A percentile compares a stretch with the other conserved stretches of the same genome.
Conservation (phyloP, 2,329 filamentous ascomycete species). For the Oidium heveae region DNA sequence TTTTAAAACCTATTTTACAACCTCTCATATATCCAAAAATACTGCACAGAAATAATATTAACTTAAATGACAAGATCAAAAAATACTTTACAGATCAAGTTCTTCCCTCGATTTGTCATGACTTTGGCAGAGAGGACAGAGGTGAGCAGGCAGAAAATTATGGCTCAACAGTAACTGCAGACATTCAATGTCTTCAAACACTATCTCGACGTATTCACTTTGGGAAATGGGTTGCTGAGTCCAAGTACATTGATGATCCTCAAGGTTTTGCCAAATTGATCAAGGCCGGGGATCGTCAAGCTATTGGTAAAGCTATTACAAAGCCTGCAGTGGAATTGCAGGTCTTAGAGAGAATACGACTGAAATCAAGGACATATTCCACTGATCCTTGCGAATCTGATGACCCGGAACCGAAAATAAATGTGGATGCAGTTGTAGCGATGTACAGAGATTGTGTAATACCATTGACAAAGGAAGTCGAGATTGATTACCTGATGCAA, state of each 20-base stretch:
- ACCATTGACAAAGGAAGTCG: constrained; percentile 89
- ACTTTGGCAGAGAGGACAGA: constrained; percentile 52
- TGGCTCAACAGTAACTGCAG: constrained; percentile 71
- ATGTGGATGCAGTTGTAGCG: constrained; percentile 68
- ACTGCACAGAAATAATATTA: constrained; percentile 69
- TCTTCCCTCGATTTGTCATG: constrained; percentile 59
- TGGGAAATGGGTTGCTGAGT: constrained; percentile 94
- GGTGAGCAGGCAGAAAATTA: constrained; percentile 86
- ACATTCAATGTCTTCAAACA: constrained; percentile 75
- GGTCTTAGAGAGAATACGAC: constrained; percentile 59
- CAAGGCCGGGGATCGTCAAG: constrained; percentile 50
- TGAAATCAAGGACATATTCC: constrained; percentile 86
- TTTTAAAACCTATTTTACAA: constrained; percentile 62
- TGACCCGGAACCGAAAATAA: constrained; percentile 50
- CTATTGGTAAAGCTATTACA: constrained; percentile 76
- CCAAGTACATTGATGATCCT: constrained; percentile 68
- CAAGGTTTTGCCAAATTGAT: constrained; percentile 66
- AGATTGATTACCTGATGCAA: constrained; percentile 97
- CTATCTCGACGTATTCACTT: constrained; percentile 83
- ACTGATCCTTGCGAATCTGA: constrained; percentile 50
- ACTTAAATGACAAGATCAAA: constrained; percentile 75
- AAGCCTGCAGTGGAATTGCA: constrained; percentile 73
- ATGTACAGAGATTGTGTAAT: constrained; percentile 92
- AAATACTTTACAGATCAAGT: constrained; percentile 60
- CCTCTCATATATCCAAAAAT: constrained; percentile 73